Conservation (phyloP, 495 filamentous ascomycete genomes). For the Hyaloscypha hepaticicola region DNA sequence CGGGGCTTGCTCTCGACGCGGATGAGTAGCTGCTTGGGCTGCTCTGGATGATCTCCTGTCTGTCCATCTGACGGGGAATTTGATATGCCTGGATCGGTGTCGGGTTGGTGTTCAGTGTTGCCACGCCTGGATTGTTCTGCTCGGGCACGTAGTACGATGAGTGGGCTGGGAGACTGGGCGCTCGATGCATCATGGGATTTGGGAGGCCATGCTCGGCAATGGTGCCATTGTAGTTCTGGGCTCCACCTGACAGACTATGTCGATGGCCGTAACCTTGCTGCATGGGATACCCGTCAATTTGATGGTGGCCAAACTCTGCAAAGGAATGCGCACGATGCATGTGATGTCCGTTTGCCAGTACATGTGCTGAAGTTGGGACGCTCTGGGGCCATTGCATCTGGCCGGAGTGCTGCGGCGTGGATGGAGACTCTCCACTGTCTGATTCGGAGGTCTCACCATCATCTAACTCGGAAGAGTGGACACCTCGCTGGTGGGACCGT, state of each 20-base stretch:
- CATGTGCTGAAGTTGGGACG: conserved; percentile 16
- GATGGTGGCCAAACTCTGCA: conserved; percentile 45
- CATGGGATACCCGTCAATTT: conserved; percentile 40
- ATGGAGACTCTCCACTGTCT: conserved; percentile 48
- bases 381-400: conserved; percentile 35
- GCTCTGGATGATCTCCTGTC: conserved; percentile 40
- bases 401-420: conserved; percentile 47
- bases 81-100: conserved; percentile 43
- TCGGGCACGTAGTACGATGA: conserved; percentile 46
- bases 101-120: conserved; percentile 51
- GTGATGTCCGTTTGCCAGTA: conserved; percentile 25
- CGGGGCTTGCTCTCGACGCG: conserved; percentile 43
- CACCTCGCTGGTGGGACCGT: conserved; percentile 64
- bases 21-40: conserved; percentile 54
- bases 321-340: conserved; percentile 46
- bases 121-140: conserved; percentile 50
- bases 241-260: conserved; percentile 44
- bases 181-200: conserved; percentile 27
- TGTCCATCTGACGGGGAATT: conserved; percentile 44
- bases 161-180: conserved; percentile 30
- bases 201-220: conserved; percentile 23
- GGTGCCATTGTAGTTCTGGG: conserved; percentile 34
- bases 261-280: conserved; percentile 40
- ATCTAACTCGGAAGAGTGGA: conserved; percentile 49
- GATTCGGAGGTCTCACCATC: conserved; percentile 58